A percentile compares a stretch with the other conserved stretches of the same genome.
Evolutionary conservation across 2,329 filamentous ascomycete species (phyloP).

Genomic region (Knoxdaviesia proteae): DNA sequence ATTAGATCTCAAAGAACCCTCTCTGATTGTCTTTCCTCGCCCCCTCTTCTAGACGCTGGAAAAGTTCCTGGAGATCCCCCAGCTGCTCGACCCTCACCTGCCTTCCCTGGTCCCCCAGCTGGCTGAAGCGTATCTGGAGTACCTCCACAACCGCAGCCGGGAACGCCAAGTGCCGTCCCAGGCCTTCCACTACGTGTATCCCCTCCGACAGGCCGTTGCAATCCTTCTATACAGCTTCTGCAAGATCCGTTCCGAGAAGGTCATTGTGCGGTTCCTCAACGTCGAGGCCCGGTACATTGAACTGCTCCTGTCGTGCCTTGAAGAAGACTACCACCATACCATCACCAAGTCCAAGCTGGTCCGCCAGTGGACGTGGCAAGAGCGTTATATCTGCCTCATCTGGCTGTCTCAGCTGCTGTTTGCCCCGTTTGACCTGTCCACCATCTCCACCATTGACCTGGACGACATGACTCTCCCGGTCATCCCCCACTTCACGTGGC

Average conservation of each 20-base stretch:
- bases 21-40: constrained; percentile 1
- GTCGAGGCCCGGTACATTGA: constrained; percentile 79
- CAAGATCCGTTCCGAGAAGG: constrained; percentile 85
- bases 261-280: constrained; percentile 75
- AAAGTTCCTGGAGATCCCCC: constrained; percentile 85
- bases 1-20: not conserved
- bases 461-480: constrained; percentile 21
- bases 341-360: too few species aligned
- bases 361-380: constrained; percentile 51
- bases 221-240: constrained; percentile 70
- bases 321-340: constrained; percentile 25
- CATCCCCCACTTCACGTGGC: constrained; percentile 31
- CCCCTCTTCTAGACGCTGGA: constrained; percentile 39
- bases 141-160: constrained; percentile 25
- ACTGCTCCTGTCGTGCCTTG: constrained; percentile 53
- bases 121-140: constrained; percentile 54
- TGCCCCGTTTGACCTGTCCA: constrained; percentile 75
- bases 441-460: constrained; percentile 47
- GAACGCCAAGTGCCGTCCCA: constrained; percentile 2
- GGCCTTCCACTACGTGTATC: constrained; percentile 23
- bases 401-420: constrained; percentile 73
- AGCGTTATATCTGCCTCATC: constrained; percentile 67
- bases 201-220: constrained; percentile 54
- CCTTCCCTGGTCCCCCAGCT: constrained; percentile 54
- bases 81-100: constrained; percentile 73